Evolutionary conservation across 768 basidiomycete genomes (phyloP).

Genomic region (Suillus fuscotomentosus): DNA sequence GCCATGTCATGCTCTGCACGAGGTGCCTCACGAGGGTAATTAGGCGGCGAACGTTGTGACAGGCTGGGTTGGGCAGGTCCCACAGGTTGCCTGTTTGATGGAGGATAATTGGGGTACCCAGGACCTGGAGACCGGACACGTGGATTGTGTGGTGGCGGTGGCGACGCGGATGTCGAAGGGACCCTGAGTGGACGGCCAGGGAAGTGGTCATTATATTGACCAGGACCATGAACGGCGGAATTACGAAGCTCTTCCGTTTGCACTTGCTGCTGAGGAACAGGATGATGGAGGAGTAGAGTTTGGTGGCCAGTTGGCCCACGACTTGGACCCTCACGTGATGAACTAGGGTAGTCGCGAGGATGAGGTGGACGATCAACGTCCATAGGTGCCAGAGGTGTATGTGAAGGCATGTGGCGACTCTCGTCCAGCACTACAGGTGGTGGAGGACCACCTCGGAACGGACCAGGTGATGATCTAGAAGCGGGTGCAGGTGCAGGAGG

Average conservation of each 20-base stretch:
- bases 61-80: constrained; percentile 50
- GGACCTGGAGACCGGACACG: constrained; percentile 53
- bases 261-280: constrained; percentile 57
- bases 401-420: constrained; percentile 60
- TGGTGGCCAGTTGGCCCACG: constrained; percentile 59
- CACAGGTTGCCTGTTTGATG: constrained; percentile 44
- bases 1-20: constrained; percentile 52
- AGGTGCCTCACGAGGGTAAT: constrained; percentile 51
- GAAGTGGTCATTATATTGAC: constrained; percentile 59
- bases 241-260: constrained; percentile 52
- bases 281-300: constrained; percentile 64
- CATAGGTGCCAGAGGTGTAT: constrained; percentile 80
- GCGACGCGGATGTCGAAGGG: constrained; percentile 60
- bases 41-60: constrained; percentile 58
- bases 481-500: constrained; percentile 53
- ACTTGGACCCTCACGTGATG: constrained; percentile 40
- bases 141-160: constrained; percentile 43
- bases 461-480: constrained; percentile 59
- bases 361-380: constrained; percentile 55
- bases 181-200: constrained; percentile 46
- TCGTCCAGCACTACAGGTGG: constrained; percentile 82
- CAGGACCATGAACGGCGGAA: constrained; percentile 33
- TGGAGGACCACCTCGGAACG: constrained; percentile 81
- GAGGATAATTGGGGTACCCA: constrained; percentile 47
- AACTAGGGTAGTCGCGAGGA: constrained; percentile 56